These are phyloP conservation scores for Paraleonurus japonicus DNA, from an alignment of 257 asterid genomes.

Conservation along the genomic window DNA sequence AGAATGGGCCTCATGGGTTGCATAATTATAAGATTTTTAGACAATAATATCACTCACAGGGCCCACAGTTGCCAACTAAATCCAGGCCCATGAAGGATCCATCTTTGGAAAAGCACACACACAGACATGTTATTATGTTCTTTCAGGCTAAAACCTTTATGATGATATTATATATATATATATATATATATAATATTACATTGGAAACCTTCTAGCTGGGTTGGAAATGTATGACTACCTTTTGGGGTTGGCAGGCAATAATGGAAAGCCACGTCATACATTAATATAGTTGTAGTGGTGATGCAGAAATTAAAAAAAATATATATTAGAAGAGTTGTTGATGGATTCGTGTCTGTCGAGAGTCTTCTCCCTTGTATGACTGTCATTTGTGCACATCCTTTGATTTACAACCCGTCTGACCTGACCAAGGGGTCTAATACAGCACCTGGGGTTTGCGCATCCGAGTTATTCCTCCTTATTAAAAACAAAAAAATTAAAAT, in stretches of 20 bases:
- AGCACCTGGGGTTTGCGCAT: too few relatives aligned
- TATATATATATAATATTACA: too few relatives aligned
- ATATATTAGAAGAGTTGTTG: too few relatives aligned
- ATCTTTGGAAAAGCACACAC: background rate
- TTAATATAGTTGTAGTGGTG: background rate
- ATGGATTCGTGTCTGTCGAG: too few relatives aligned
- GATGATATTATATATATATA: slow-evolving; percentile 4
- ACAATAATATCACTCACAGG: background rate
- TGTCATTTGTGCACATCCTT: too few relatives aligned
- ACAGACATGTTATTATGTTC: slow-evolving; percentile 2
- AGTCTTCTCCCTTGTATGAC: too few relatives aligned
- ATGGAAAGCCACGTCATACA: slow-evolving; percentile 17
- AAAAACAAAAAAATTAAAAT: too few relatives aligned
- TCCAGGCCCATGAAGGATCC: slow-evolving; percentile 21
- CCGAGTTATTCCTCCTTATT: too few relatives aligned
- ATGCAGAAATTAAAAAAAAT: too few relatives aligned
- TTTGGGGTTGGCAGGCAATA: slow-evolving; percentile 14
- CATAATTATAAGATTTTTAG: background rate
- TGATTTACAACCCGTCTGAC: too few relatives aligned
- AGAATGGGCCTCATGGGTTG: slow-evolving; percentile 13
- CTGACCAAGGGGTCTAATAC: too few relatives aligned
- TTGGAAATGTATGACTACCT: background rate
- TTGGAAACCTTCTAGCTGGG: background rate
- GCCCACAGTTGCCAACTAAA: slow-evolving; percentile 20
- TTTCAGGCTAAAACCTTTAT: slow-evolving; percentile 9